Evolutionary conservation across 1,284 basidiomycete genomes (phyloP).

Genomic region (Heliocybe sulcata): DNA sequence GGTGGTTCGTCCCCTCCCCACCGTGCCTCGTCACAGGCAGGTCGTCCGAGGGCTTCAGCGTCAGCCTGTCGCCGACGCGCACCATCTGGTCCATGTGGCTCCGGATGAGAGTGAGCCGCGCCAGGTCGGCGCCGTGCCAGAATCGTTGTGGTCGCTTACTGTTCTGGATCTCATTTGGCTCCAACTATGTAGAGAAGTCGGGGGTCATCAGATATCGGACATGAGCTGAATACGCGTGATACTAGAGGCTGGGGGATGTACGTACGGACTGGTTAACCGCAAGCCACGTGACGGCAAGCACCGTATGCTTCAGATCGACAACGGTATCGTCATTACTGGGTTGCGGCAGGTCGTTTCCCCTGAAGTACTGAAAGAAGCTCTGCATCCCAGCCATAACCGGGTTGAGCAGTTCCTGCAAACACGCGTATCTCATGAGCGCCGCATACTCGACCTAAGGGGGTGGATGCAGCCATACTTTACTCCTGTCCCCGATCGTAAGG

Average conservation of each 20-base stretch:
- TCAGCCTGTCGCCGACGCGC: conserved; percentile 62
- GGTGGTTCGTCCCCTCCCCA: conserved; percentile 32
- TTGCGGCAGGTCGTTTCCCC: conserved; percentile 61
- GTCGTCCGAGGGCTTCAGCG: conserved; percentile 32
- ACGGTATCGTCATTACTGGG: conserved; percentile 53
- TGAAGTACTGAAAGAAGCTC: conserved; percentile 1
- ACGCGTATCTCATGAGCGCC: not conserved
- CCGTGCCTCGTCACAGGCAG: conserved; percentile 53
- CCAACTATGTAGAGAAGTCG: conserved; percentile 42
- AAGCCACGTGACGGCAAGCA: conserved; percentile 82
- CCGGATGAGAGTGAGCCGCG: conserved; percentile 60
- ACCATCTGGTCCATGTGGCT: conserved; percentile 55
- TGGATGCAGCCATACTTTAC: conserved; percentile 40
- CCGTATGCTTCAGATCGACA: conserved; percentile 70
- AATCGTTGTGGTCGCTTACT: conserved; percentile 66
- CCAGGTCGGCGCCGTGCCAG: conserved; percentile 65
- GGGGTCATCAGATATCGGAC: not conserved
- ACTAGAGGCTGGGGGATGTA: conserved; percentile 6
- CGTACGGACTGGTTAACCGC: conserved; percentile 82
- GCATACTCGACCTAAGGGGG: not conserved
- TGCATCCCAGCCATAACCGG: conserved; percentile 1
- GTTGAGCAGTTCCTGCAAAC: not conserved
- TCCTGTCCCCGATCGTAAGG: conserved; percentile 64
- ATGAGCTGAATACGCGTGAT: not conserved
- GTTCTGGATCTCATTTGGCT: conserved; percentile 41